These are phyloP conservation scores for Lipomyces sp. DNA, from an alignment of 805 yeast species.

Conservation along the genomic window DNA sequence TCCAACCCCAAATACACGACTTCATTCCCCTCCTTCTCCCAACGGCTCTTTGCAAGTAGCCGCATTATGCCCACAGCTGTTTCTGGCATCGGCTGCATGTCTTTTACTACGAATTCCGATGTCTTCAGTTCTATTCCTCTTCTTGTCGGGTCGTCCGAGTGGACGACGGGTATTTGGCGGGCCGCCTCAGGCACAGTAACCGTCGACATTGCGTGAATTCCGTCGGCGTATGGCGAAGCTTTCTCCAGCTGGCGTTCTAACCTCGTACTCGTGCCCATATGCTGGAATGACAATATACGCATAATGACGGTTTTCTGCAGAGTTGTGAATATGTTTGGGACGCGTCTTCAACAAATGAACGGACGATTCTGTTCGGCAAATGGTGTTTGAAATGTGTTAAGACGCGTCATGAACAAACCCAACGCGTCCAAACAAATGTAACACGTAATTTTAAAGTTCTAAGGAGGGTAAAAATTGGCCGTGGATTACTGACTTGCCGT, in stretches of 20 bases:
- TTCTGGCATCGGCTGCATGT: neutral
- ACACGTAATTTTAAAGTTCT: neutral
- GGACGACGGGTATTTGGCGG: neutral
- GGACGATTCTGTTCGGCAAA: no score
- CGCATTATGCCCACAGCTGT: constrained; percentile 4
- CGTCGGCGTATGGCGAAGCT: no score
- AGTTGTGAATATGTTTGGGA: neutral
- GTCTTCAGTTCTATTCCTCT: neutral
- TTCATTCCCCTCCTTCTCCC: neutral
- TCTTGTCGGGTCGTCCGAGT: neutral
- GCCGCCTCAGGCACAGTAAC: neutral
- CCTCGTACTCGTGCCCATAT: no score
- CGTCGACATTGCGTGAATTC: neutral
- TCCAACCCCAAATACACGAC: no score
- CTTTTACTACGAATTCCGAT: neutral
- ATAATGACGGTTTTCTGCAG: constrained; percentile 1
- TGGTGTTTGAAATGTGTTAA: no score
- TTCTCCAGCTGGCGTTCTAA: no score
- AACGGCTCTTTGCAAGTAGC: neutral
- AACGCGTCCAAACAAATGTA: neutral
- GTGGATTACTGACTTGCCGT: neutral
- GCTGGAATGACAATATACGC: no score
- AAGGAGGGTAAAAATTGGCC: neutral
- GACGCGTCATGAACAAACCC: no score
- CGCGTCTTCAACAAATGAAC: neutral